Evolutionary conservation across 2,329 filamentous ascomycete genomes (phyloP), one percentile per base, ranked within the genome.

Genomic region (Ascochyta lentis): DNA sequence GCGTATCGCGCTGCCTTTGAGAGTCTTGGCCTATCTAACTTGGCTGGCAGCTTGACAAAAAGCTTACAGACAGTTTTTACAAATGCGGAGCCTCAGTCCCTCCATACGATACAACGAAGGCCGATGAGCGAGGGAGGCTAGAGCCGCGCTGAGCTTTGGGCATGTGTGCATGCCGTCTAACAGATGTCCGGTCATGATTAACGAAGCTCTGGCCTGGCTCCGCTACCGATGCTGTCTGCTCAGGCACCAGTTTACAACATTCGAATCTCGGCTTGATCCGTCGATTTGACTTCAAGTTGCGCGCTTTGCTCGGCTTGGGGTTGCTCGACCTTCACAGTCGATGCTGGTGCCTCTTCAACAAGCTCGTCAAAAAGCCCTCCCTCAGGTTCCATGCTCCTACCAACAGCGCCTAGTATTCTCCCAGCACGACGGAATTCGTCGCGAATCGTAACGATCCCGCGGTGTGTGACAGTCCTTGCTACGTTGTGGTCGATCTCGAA

Each of bases 401-500:
- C 72, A 15, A 76, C 52, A 19, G 65, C 67, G 16, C 57, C 54
- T 24, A 76, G 40, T 54, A 96, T 89, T 33, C 84, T 80, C 85
- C 90, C 90, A 3, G 91, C 91, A 19, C 92, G 84, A 16, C 91
- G 84, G 68, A 96, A 95, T 75, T 96, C 92, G 65, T 95, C 89
- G 37, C 91, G 83, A 56, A 96, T 95, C 0, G 88, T 84, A 1
- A 91, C 88, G 60, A 96, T 91, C 2, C 92, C 91, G 57, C 87
- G 85, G 68, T 94, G 90, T 6, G 89, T 92, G 1, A 96, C 92
- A 0, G 92, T 96, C 45, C 91, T 83, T 3, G 90, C 93, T 31
- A 96, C 89, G 65, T 96, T 97, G 76, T 96, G 92, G 37, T 92
- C 88, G 2, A 87, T 77, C 77, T 96, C 92, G 68, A 96, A 96